Evolutionary conservation across 140 eudicot genomes (phyloP), one percentile per base, ranked within the genome.

Genomic region (Cichorium intybus): DNA sequence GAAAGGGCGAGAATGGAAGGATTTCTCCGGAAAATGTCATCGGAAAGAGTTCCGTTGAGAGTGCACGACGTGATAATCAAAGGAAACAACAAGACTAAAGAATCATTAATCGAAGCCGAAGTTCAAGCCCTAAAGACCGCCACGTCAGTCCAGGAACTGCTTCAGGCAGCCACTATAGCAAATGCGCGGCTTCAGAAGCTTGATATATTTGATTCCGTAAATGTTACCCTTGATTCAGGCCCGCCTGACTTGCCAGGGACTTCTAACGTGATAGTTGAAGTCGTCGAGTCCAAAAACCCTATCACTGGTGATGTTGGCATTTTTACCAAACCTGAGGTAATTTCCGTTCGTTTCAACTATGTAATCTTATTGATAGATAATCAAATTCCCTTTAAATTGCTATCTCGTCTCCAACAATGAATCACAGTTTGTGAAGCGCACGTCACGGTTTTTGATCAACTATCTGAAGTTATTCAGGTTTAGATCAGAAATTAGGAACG

Each of bases 161-260:
- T 92, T 9, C 85, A 78, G 74, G 98, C 96, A 6, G 93, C 99
- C 10, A 64, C 64, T 3, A 71, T 81, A 8, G 95, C 83, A 0
- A 80, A 79, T 68, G 75, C 79, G n/a, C 74, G 87, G 50, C 87
- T 93, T 64, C 84, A 64, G 60, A 59, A 68, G 54, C 90, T 92
- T 8, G 92, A 72, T 3, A 63, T 92, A 3, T 92, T 88, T 43
- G 93, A 92, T 69, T 79, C 92, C 20, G 98, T 92, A 0, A 77
- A 56, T 62, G 73, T 92, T 17, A 79, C 90, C 49, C 84, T 92
- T 10, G 99, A 92, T 71, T 68, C 95, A 0, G 99, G 99, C 5
- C 99, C 97, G 33, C 68, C 79, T 47, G 96, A 85, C 70, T 75
- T 92, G 75, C 96, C 96, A 8, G 96, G 95, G 28, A 83, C 93